Base-by-base conservation (phyloP, 2,329 filamentous ascomycete genomes). In the Paracamarosporium sp. region DNA sequence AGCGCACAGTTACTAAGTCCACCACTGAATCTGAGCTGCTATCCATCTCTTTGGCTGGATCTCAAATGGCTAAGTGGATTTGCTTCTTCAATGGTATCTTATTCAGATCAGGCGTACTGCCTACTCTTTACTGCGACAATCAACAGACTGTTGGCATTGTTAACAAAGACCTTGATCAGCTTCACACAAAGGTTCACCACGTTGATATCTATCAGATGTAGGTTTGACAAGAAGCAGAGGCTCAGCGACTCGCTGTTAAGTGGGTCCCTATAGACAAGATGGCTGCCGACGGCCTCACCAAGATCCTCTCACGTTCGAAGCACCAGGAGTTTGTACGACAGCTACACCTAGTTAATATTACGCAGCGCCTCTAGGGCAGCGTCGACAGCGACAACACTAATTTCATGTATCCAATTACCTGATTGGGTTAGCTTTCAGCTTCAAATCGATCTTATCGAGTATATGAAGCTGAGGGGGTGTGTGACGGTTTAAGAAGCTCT, bases 21-120 rank as follows among this genome's bases (percentile, higher is more conserved):
- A 68, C 59, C 4, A 69, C 58, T 17, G 53, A 68, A 52, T 63
- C 63, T 13, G 55, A 68, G 27, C 52, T 66, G 5, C 36, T 66
- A 15, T 51, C 59, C 54, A 7, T 59, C 27, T 54, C 20, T 22
- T 22, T 43, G 36, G 31, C 62, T 25, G 28, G 46, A 7, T 53
- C 24, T 12, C 47, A 64, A 33, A 12, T 59, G 8, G 24, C 25
- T 15, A 50, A 17, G 59, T 69, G 54, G 60, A 31, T 41, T 1
- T 27, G 56, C 22, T 11, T 68, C 3, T 66, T 69, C 33, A 44
- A 61, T 12, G n/a, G 38, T 2, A 53, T 66, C 20, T 12, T 0
- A 56, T 64, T 11, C 24, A 61, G 36, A 55, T 53, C n/a, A 30
- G 47, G 8, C 25, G 12, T 43, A 13, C 25, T 27, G n/a, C 55